Evolutionary conservation across 768 basidiomycete genomes (phyloP).

Genomic region (Rubroboletus pulcherrimus): DNA sequence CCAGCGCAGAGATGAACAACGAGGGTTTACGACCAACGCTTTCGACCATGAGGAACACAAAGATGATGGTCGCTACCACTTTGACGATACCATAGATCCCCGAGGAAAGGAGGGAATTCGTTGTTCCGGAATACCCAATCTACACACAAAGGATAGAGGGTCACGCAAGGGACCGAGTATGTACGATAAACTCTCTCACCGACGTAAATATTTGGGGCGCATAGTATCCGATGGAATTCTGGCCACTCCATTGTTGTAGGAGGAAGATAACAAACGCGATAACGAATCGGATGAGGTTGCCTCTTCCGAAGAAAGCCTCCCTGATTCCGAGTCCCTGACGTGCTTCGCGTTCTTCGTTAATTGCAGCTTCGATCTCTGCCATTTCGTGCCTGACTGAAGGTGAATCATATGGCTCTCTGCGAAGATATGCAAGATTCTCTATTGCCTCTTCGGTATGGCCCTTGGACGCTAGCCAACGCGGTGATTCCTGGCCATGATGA

Average conservation of each 20-base stretch:
- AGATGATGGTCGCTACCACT: conserved; percentile 59
- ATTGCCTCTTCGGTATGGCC: conserved; percentile 53
- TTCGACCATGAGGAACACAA: conserved; percentile 67
- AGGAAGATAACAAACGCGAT: conserved; percentile 80
- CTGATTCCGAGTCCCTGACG: conserved; percentile 60
- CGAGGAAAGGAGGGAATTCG: conserved; percentile 64
- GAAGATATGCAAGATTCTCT: conserved; percentile 60
- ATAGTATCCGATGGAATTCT: conserved; percentile 79
- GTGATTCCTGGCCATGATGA: conserved; percentile 53
- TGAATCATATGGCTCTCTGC: conserved; percentile 41
- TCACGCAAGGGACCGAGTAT: background rate
- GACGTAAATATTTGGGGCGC: conserved; percentile 71
- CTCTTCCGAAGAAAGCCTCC: conserved; percentile 77
- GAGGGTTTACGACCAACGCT: conserved; percentile 65
- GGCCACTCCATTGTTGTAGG: conserved; percentile 81
- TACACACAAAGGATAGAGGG: conserved; percentile 18
- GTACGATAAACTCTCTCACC: conserved; percentile 32
- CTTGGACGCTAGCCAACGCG: conserved; percentile 70
- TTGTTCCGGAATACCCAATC: conserved; percentile 63
- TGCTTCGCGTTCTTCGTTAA: conserved; percentile 66
- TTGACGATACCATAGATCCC: conserved; percentile 72
- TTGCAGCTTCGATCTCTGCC: conserved; percentile 79
- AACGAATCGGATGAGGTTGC: conserved; percentile 79
- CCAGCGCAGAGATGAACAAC: conserved; percentile 67
- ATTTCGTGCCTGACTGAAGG: conserved; percentile 54